These are phyloP conservation scores for Trypanosoma melophagium DNA, from an alignment of 208 protist genomes.

Conservation along the genomic window DNA sequence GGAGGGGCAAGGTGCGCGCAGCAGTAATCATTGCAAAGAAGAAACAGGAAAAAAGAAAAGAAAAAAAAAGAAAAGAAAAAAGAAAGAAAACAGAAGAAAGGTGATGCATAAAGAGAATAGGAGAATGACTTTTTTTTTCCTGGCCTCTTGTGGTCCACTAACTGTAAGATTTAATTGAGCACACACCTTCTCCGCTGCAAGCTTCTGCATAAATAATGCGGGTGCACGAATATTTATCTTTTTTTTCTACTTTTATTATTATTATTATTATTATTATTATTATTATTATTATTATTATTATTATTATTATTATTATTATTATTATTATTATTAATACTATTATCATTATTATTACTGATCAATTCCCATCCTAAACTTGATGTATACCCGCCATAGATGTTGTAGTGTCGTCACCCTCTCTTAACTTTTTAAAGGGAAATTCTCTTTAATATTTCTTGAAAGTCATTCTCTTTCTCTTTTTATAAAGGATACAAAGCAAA, in stretches of 20 bases:
- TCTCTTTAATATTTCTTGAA: too few species aligned
- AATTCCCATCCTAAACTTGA: slow-evolving; percentile 5
- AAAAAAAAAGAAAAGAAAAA: slow-evolving; percentile 20
- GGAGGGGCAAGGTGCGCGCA: slow-evolving; percentile 72
- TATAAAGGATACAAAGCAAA: too few species aligned
- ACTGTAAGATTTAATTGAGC: background rate
- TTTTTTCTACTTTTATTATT: slow-evolving; percentile 11
- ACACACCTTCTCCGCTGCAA: background rate
- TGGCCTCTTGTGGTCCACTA: background rate
- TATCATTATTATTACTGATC: slow-evolving; percentile 2
- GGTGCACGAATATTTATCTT: slow-evolving; percentile 6
- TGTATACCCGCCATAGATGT: background rate
- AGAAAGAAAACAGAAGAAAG: slow-evolving; percentile 16
- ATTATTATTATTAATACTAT: slow-evolving; percentile 17
- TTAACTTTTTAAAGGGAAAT: too few species aligned
- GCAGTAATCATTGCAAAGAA: slow-evolving; percentile 43
- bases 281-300: slow-evolving; percentile 22
- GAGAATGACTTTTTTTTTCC: too few species aligned
- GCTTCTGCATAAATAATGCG: background rate
- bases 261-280: slow-evolving; percentile 18
- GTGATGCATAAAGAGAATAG: background rate
- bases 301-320: slow-evolving; percentile 23
- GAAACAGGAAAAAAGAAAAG: slow-evolving; percentile 16
- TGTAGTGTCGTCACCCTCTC: too few species aligned
- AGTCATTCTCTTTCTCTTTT: too few species aligned